Conservation (phyloP, 192 early-diverging fungal genomes). For the Coemansia sp. region DNA sequence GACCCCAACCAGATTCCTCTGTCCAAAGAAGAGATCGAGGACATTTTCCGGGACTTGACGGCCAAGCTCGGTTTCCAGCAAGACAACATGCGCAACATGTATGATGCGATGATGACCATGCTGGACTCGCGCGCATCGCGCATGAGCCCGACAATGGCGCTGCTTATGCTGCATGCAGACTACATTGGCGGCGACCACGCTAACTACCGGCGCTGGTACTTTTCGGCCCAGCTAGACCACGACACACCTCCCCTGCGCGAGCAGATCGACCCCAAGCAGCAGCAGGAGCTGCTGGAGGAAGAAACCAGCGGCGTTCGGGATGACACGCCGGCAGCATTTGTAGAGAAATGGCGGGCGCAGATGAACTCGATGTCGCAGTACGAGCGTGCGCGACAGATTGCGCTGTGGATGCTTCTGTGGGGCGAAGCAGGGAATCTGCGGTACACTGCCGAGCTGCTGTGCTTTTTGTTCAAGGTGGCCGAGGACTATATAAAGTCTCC, state of each 20-base stretch:
- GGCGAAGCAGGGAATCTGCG: constrained; percentile 74
- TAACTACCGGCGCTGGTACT: constrained; percentile 83
- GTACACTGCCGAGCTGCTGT: constrained; percentile 71
- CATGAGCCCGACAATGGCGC: constrained; percentile 66
- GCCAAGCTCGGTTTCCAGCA: constrained; percentile 76
- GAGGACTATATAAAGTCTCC: constrained; percentile 55
- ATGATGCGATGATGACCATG: constrained; percentile 73
- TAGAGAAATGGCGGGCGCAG: constrained; percentile 65
- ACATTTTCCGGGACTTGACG: constrained; percentile 64
- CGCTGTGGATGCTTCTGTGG: constrained; percentile 75
- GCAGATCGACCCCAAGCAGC: constrained; percentile 53
- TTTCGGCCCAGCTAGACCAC: constrained; percentile 67
- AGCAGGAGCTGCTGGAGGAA: constrained; percentile 50
- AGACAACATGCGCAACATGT: constrained; percentile 74
- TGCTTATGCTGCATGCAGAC: constrained; percentile 73
- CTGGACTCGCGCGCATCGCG: constrained; percentile 75
- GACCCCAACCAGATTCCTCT: constrained; percentile 65
- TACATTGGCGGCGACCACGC: constrained; percentile 77
- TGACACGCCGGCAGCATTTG: constrained; percentile 54
- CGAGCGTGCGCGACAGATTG: constrained; percentile 68
- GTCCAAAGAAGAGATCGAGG: constrained; percentile 64
- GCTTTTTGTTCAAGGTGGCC: constrained; percentile 77
- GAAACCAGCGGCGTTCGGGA: constrained; percentile 32
- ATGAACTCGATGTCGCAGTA: constrained; percentile 73
- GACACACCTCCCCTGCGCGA: constrained; percentile 54